Evolutionary conservation across 2,329 filamentous ascomycete genomes (phyloP), one percentile per base, ranked within the genome.

Genomic region (Beauveria rudraprayagi): DNA sequence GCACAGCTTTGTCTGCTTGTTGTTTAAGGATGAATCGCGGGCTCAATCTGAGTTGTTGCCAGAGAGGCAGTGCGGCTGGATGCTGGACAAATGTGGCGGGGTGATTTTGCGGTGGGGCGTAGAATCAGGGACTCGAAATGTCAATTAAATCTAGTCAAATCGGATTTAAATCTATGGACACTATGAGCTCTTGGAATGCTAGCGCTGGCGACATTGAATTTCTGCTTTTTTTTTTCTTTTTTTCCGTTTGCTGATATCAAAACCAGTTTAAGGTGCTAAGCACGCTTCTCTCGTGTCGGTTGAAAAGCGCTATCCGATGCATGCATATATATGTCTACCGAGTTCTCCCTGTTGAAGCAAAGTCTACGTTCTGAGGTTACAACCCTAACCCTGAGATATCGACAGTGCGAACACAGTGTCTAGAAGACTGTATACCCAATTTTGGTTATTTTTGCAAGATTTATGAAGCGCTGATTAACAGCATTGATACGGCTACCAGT

Each of bases 11-110:
- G 8, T 34, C n/a, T 40, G 54, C 19, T 16, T 16, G 60, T 41
- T 19, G 43, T 28, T 44, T 56, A 63, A 48, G 56, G 63, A 50
- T 61, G 61, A 46, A 55, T 22, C 7, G 24, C 14, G 57, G 57
- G 26, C 8, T 53, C 5, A 28, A 34, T 22, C 17, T 16, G 40
- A 16, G 40, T 43, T 44, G 53, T 50, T 51, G 56, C 34, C 24
- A 11, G 19, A 40, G 44, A 14, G 24, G 58, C 24, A 16, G 34
- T 51, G 59, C 17, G 30, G 52, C 34, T 61, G 58, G 41, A 58
- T 44, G 17, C 16, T 26, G 30, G 44, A 37, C 6, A 37, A 59
- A 48, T 11, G 58, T 54, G 46, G 58, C 50, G 58, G 40, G 53
- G 60, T 56, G 52, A 19, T 57, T 56, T 52, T 52, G 53, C 46